These are phyloP conservation scores for Solanum chiquidenum DNA, from an alignment of 257 asterid species.

Conservation along the genomic window DNA sequence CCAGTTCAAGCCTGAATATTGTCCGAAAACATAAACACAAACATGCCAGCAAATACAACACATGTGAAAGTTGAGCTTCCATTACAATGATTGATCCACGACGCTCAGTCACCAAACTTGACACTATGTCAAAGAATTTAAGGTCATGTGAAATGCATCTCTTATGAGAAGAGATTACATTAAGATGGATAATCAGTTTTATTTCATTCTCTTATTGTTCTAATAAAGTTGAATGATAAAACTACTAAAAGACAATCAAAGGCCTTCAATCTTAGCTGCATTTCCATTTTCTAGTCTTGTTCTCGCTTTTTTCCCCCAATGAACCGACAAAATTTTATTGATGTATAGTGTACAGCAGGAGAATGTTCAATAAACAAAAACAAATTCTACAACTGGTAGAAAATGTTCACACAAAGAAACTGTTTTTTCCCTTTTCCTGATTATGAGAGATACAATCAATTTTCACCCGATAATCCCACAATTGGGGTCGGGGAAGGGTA, in stretches of 20 bases:
- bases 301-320: background rate
- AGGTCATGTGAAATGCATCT: background rate
- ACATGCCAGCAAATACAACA: background rate
- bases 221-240: background rate
- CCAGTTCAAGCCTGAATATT: constrained; percentile 6
- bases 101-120: background rate
- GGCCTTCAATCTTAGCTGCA: background rate
- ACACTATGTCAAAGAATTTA: background rate
- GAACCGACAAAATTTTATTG: background rate
- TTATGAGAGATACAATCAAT: background rate
- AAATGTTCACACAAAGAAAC: background rate
- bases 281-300: background rate
- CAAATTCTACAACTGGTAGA: background rate
- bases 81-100: background rate
- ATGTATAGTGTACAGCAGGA: background rate
- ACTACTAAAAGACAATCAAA: background rate
- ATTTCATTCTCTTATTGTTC: background rate
- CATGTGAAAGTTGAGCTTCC: background rate
- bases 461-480: background rate
- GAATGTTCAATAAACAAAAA: background rate
- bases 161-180: background rate
- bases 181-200: background rate
- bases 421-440: background rate
- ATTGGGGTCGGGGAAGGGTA: background rate
- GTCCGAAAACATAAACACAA: background rate